Percentiles rank a stretch among this genome's conserved stretches.
These are phyloP conservation scores for Candida nemodendra DNA, from an alignment of 805 yeast genomes.

Conservation along the genomic window DNA sequence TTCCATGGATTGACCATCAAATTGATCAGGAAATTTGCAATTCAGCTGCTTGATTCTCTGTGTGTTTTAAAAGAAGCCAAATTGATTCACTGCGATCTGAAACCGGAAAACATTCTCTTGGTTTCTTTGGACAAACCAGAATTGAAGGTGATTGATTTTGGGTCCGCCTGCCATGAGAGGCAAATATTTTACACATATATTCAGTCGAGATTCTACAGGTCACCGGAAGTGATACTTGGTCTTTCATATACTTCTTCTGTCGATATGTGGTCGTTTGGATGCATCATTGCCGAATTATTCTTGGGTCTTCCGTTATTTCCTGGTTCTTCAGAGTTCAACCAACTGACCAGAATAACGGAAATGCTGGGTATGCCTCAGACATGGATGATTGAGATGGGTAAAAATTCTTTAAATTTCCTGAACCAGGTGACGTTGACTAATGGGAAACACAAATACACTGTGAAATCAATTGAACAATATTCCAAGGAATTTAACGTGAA, in stretches of 20 bases:
- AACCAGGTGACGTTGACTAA: slow-evolving; percentile 14
- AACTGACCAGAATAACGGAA: slow-evolving; percentile 74
- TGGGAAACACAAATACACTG: slow-evolving; percentile 29
- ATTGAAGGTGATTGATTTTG: slow-evolving; percentile 92
- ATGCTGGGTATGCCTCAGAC: slow-evolving; percentile 86
- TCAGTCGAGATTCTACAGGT: slow-evolving; percentile 88
- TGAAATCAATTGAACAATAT: slow-evolving; percentile 44
- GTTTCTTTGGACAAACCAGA: slow-evolving; percentile 79
- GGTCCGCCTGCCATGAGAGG: slow-evolving; percentile 90
- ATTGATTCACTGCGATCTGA: slow-evolving; percentile 92
- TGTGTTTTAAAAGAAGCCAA: slow-evolving; percentile 77
- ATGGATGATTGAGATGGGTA: slow-evolving; percentile 97
- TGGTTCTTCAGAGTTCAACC: slow-evolving; percentile 92
- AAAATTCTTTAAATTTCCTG: slow-evolving; percentile 70
- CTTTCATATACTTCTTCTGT: slow-evolving; percentile 89
- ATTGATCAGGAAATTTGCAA: slow-evolving; percentile 72
- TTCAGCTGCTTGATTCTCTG: slow-evolving; percentile 79
- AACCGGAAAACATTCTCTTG: slow-evolving; percentile 90
- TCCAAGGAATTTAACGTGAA: slow-evolving; percentile 49
- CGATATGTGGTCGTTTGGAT: slow-evolving; percentile 73
- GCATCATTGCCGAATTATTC: slow-evolving; percentile 57
- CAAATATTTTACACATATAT: slow-evolving; percentile 88
- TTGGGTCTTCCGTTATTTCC: slow-evolving; percentile 93
- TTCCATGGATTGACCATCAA: slow-evolving; percentile 85
- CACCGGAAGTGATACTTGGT: slow-evolving; percentile 93